These are phyloP conservation scores for Scopulariopsis brevicaulis DNA, from an alignment of 2,329 filamentous ascomycete species.

Conservation along the genomic window DNA sequence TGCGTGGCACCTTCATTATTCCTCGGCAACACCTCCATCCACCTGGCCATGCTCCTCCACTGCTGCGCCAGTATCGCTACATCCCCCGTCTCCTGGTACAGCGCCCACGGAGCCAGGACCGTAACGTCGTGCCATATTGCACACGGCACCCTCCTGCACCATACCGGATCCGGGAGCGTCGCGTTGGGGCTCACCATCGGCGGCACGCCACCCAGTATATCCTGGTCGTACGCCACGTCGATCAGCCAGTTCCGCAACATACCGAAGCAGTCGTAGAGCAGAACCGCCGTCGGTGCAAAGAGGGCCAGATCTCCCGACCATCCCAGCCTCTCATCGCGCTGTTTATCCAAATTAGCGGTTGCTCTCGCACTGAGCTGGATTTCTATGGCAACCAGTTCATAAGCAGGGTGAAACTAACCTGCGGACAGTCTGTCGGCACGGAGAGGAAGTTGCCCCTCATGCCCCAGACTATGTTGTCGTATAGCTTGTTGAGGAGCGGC, in stretches of 20 bases:
- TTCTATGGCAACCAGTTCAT: no score
- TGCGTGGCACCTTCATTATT: constrained; percentile 15
- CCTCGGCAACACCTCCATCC: constrained; percentile 16
- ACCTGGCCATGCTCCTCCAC: constrained; percentile 24
- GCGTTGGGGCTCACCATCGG: constrained; percentile 15
- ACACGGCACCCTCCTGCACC: background rate
- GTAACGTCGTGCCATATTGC: constrained; percentile 32
- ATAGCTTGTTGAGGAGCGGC: constrained; percentile 36
- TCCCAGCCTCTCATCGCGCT: constrained; percentile 40
- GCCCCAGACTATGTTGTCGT: constrained; percentile 42
- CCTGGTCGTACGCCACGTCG: constrained; percentile 25
- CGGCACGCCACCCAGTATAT: constrained; percentile 15
- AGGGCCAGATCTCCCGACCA: constrained; percentile 40
- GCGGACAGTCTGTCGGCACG: constrained; percentile 46
- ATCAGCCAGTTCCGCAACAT: constrained; percentile 37
- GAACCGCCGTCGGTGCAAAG: constrained; percentile 38
- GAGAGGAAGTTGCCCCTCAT: constrained; percentile 48
- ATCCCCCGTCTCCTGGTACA: constrained; percentile 27
- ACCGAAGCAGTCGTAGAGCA: constrained; percentile 38
- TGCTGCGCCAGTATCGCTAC: constrained; percentile 21
- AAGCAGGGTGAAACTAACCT: no score
- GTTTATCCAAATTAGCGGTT: no score
- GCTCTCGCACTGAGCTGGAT: no score
- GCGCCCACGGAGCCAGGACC: constrained; percentile 26
- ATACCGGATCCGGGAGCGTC: background rate